A percentile compares a stretch with the other conserved stretches of the same genome.
Conservation (phyloP, 73 alveolate species). For the Strombidium stylifer region DNA sequence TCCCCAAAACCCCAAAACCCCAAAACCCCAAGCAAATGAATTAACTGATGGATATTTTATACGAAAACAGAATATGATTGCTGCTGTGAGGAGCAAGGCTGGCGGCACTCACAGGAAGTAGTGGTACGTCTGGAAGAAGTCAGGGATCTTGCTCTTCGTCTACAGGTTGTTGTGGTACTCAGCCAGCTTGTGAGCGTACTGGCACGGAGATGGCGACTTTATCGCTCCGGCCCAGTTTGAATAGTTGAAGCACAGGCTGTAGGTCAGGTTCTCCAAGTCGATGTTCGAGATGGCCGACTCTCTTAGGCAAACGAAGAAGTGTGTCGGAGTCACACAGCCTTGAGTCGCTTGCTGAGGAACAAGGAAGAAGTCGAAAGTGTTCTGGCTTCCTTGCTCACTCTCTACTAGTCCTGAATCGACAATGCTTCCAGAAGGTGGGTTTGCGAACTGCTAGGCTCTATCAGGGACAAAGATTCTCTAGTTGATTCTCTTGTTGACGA, state of each 20-base stretch:
- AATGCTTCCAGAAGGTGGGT: slow-evolving; percentile 79
- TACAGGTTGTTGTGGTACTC: slow-evolving; percentile 10
- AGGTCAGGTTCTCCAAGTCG: slow-evolving; percentile 72
- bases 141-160: neutral
- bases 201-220: slow-evolving; percentile 90
- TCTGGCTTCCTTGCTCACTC: slow-evolving; percentile 38
- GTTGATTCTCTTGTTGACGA: slow-evolving; percentile 84
- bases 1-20: too few relatives aligned
- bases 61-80: too few relatives aligned
- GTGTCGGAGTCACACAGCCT: slow-evolving; percentile 89
- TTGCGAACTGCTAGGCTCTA: slow-evolving; percentile 10
- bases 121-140: neutral
- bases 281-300: slow-evolving; percentile 19
- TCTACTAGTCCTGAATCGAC: slow-evolving; percentile 62
- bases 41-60: too few relatives aligned
- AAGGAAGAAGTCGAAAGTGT: slow-evolving; percentile 76
- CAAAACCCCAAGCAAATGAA: too few relatives aligned
- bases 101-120: slow-evolving; percentile 1
- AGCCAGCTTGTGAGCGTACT: slow-evolving; percentile 89
- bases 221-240: slow-evolving; percentile 88
- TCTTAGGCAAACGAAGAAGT: slow-evolving; percentile 70
- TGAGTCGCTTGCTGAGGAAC: slow-evolving; percentile 79
- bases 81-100: too few relatives aligned
- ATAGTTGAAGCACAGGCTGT: slow-evolving; percentile 83
- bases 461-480: slow-evolving; percentile 74